Evolutionary conservation across 2,329 filamentous ascomycete species (phyloP).

Genomic region (Geoglossum cookeanum): DNA sequence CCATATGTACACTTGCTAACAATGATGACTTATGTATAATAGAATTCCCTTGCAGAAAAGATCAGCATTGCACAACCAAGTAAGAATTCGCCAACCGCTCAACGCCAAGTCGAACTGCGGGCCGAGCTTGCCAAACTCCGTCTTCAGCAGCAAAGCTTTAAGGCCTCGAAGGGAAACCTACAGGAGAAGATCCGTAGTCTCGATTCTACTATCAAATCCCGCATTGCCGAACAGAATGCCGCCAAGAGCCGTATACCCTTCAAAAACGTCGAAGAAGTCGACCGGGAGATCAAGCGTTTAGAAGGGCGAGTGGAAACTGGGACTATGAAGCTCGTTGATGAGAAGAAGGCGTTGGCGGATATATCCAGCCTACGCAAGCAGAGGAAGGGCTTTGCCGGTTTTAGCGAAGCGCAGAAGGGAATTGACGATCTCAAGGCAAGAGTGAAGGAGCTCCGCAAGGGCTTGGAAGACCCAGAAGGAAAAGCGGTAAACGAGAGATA

Average conservation of each 20-base stretch:
- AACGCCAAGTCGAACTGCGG: constrained; percentile 73
- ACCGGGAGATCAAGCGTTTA: constrained; percentile 60
- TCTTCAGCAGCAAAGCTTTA: constrained; percentile 71
- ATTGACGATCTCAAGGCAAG: constrained; percentile 77
- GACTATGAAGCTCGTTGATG: constrained; percentile 87
- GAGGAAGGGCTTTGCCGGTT: constrained; percentile 74
- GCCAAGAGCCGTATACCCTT: constrained; percentile 63
- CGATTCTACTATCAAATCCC: constrained; percentile 72
- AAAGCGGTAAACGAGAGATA: constrained; percentile 79
- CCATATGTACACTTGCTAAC: not conserved
- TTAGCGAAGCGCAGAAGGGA: constrained; percentile 70
- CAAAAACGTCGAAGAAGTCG: constrained; percentile 77
- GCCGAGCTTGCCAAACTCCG: constrained; percentile 68
- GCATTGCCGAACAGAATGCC: constrained; percentile 71
- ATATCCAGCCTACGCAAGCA: constrained; percentile 69
- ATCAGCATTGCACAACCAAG: constrained; percentile 68
- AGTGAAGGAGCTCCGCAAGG: constrained; percentile 76
- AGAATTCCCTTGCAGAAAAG: constrained; percentile 80
- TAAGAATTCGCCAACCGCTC: constrained; percentile 58
- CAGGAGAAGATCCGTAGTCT: constrained; percentile 84
- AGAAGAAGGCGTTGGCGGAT: constrained; percentile 80
- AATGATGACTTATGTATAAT: not conserved
- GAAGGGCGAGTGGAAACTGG: constrained; percentile 76
- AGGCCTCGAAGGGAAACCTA: constrained; percentile 57
- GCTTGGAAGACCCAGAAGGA: constrained; percentile 75